phyloP scores from a whole-genome alignment of 495 filamentous ascomycete genomes.

The Penicillium mononematosum region DNA sequence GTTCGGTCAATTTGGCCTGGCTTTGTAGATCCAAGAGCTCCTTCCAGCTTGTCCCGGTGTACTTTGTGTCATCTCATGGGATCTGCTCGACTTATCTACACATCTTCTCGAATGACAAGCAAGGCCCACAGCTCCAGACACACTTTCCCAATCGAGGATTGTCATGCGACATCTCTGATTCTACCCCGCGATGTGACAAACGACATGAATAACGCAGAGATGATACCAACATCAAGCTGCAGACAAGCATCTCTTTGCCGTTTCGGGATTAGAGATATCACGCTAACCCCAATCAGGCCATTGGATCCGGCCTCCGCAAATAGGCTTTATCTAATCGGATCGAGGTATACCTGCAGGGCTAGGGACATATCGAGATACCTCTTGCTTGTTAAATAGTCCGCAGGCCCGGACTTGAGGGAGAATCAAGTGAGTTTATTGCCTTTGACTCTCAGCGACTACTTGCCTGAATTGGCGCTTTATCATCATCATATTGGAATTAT shows the following conservation, averaged over 20 bases:
- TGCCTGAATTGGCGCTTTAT: neutral
- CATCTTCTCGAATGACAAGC: neutral
- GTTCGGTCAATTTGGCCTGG: neutral
- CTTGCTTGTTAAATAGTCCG: constrained; percentile 3
- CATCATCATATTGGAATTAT: neutral
- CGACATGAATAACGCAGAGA: constrained; percentile 2
- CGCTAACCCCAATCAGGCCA: constrained; percentile 29
- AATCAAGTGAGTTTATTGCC: neutral
- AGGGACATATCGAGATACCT: neutral
- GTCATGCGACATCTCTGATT: neutral
- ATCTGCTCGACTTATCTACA: neutral
- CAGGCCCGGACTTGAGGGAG: neutral
- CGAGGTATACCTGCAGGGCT: constrained; percentile 1
- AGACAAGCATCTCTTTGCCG: constrained; percentile 25
- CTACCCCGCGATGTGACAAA: constrained; percentile 5
- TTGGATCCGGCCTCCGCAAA: constrained; percentile 32
- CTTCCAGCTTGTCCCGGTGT: neutral
- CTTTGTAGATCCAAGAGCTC: neutral
- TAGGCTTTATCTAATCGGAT: constrained; percentile 22
- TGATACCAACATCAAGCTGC: constrained; percentile 10
- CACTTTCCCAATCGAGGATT: neutral
- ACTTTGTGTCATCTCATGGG: neutral
- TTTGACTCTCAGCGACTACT: neutral
- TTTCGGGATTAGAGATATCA: constrained; percentile 1
- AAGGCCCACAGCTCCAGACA: neutral